These are phyloP conservation scores for Globisporangium heterothallicum DNA, from an alignment of 352 stramenopile species.

Conservation along the genomic window DNA sequence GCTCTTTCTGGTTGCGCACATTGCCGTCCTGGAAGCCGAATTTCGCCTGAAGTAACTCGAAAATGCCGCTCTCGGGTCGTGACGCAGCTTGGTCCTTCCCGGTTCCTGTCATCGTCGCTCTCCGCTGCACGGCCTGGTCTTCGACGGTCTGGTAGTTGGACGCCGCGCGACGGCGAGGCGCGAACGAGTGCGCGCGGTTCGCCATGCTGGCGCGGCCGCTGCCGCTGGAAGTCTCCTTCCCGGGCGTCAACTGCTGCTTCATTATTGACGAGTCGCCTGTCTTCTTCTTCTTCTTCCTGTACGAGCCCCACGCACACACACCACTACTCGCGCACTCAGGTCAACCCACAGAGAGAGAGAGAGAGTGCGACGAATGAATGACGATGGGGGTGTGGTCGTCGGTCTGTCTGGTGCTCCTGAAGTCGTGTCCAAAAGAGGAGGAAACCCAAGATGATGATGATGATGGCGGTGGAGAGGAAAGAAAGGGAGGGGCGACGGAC, in stretches of 20 bases:
- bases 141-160: conserved; percentile 84
- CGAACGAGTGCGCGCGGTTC: conserved; percentile 13
- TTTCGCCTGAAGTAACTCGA: conserved; percentile 77
- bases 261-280: no score
- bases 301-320: no score
- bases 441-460: not conserved
- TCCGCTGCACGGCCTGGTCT: conserved; percentile 15
- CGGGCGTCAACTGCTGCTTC: conserved; percentile 13
- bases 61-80: conserved; percentile 33
- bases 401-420: no score
- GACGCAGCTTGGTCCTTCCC: conserved; percentile 33
- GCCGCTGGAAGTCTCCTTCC: not conserved
- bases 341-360: no score
- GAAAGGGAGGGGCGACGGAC: no score
- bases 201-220: conserved; percentile 12
- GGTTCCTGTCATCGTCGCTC: conserved; percentile 23
- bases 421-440: no score
- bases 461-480: not conserved
- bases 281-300: no score
- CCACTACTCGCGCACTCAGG: no score
- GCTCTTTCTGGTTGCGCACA: conserved; percentile 80
- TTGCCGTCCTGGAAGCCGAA: conserved; percentile 87
- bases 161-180: conserved; percentile 38
- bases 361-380: no score
- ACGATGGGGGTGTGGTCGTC: no score